A percentile compares a stretch with the other conserved stretches of the same genome.
Conservation (phyloP, 2,329 filamentous ascomycete genomes). For the Pezicula radicicola region DNA sequence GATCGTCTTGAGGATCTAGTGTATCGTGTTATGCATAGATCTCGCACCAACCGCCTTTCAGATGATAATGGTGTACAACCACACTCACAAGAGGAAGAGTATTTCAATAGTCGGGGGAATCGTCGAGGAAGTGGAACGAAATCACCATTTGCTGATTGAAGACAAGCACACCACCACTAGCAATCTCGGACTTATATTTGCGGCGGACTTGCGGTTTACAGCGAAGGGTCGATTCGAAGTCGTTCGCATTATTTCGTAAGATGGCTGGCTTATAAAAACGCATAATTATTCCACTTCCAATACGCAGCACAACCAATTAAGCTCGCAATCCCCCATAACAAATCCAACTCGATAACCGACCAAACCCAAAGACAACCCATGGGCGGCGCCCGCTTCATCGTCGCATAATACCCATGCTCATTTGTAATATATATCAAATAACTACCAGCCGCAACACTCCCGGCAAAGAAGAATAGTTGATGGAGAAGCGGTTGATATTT, state of each 20-base stretch:
- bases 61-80: too few species aligned
- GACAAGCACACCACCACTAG: not conserved
- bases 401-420: conserved; percentile 73
- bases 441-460: conserved; percentile 63
- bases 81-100: too few species aligned
- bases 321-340: conserved; percentile 60
- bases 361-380: conserved; percentile 90
- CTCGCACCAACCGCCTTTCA: not conserved
- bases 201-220: not conserved
- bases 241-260: not conserved
- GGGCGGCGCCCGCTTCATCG: conserved; percentile 91
- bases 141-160: not conserved
- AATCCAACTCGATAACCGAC: conserved; percentile 82
- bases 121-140: not conserved
- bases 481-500: conserved; percentile 46
- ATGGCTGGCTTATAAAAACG: conserved; percentile 14
- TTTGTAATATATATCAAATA: conserved; percentile 84
- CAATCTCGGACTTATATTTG: not conserved
- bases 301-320: conserved; percentile 31
- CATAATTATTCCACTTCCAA: conserved; percentile 22
- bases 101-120: not conserved
- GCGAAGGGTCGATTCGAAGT: not conserved
- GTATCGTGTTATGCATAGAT: conserved; percentile 4
- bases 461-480: conserved; percentile 60
- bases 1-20: conserved; percentile 4